Evolutionary conservation across 2,329 filamentous ascomycete genomes (phyloP), one percentile per base, ranked within the genome.

Genomic region (Penicillium nordicum): DNA sequence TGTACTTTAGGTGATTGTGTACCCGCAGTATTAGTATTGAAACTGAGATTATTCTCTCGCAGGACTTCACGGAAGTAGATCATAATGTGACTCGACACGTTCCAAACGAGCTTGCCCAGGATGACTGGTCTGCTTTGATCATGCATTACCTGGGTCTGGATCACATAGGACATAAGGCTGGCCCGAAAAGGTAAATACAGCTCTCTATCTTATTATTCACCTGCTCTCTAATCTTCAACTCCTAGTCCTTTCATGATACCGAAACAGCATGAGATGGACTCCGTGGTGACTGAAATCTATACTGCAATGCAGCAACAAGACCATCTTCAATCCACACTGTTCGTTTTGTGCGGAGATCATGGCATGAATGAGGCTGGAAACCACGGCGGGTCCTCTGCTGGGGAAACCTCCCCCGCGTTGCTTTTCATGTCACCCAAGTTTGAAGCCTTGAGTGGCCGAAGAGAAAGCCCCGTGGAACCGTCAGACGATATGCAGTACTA

Each of bases 281-380:
- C 75, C 1, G 88, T 97, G 60, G 87, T 97, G 38, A 79, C 80
- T 59, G 77, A 84, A 55, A 88, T 99, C 27, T 97, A 90, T 69
- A 78, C 81, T 12, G 88, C 90, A 7, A 88, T 99, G 62, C 82
- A 88, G 67, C 81, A 80, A 4, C 77, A 89, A 54, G 70, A 82
- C 1, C 88, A 96, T 72, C 84, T 97, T 1, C 70, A 84, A 32
- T 88, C 89, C 5, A 92, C 93, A 0, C 77, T 99, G 2, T 82
- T 99, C 44, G 86, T 99, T 3, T 76, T 99, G 7, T 91, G 88
- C 55, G 94, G 94, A 54, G 95, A 99, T 67, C 94, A 99, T 70
- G 94, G 94, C n/a, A 99, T 99, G 94, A 99, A 97, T 65, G 93
- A 97, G 66, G 94, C 90, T 21, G 94, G 94, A 2, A 97, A 97